Evolutionary conservation across 768 basidiomycete genomes (phyloP).

Genomic region (Mycena vitilis): DNA sequence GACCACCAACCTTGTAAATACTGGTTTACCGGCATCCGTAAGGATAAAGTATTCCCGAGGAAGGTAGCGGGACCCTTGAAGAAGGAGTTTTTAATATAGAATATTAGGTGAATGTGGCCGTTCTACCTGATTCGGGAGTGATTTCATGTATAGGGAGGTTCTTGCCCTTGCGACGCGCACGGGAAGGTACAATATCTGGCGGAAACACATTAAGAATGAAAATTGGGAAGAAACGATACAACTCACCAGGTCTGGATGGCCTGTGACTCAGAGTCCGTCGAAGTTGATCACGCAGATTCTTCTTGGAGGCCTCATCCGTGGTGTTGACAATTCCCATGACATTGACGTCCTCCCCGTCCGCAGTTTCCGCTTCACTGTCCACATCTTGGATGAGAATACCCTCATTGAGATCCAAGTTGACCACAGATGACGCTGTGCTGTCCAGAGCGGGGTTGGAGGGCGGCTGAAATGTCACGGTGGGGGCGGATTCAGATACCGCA

Average conservation of each 20-base stretch:
- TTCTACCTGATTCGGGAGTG: constrained; percentile 53
- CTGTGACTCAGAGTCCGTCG: constrained; percentile 70
- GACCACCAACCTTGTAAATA: constrained; percentile 82
- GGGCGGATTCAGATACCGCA: constrained; percentile 45
- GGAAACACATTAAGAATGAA: constrained; percentile 11
- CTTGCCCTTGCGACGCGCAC: constrained; percentile 44
- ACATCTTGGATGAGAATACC: constrained; percentile 79
- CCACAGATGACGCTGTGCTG: constrained; percentile 78
- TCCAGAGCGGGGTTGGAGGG: constrained; percentile 55
- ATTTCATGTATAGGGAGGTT: constrained; percentile 52
- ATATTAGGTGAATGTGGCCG: constrained; percentile 20
- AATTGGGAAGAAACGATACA: constrained; percentile 8
- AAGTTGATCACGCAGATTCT: constrained; percentile 77
- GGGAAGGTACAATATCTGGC: constrained; percentile 46
- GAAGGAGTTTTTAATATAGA: constrained; percentile 32
- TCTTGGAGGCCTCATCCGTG: constrained; percentile 70
- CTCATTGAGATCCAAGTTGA: constrained; percentile 73
- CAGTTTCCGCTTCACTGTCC: constrained; percentile 69
- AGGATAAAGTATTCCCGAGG: constrained; percentile 91
- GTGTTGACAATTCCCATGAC: constrained; percentile 58
- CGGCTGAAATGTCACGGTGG: constrained; percentile 38
- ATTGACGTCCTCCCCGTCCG: constrained; percentile 65
- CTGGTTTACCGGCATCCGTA: constrained; percentile 98
- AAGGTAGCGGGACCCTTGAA: constrained; percentile 53
- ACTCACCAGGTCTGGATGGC: constrained; percentile 61